These are phyloP conservation scores for Amphichorda felina DNA, from an alignment of 2,329 filamentous ascomycete species.

Conservation along the genomic window DNA sequence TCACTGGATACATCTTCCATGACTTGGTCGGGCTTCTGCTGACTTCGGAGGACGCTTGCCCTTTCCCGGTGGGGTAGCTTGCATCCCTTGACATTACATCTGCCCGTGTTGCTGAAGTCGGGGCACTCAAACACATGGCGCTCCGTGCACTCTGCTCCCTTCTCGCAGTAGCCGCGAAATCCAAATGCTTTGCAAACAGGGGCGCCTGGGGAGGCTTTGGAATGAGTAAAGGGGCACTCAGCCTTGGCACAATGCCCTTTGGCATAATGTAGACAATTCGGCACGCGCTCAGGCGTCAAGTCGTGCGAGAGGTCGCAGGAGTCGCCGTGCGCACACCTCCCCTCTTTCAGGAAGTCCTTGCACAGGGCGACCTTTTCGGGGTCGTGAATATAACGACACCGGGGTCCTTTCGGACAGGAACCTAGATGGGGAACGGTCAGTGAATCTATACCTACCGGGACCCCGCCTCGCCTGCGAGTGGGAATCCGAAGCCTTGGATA, in stretches of 20 bases:
- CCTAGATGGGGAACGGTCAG: constrained; percentile 47
- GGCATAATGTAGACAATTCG: constrained; percentile 81
- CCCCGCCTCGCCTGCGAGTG: no score
- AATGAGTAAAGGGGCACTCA: constrained; percentile 79
- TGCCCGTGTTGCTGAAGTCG: constrained; percentile 83
- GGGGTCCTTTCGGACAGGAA: constrained; percentile 70
- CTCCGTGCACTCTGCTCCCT: constrained; percentile 64
- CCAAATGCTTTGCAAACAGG: constrained; percentile 79
- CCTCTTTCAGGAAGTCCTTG: constrained; percentile 73
- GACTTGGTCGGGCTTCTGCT: constrained; percentile 39
- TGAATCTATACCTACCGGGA: constrained; percentile 9
- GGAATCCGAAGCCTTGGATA: not conserved
- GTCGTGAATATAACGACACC: constrained; percentile 76
- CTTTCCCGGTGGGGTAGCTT: constrained; percentile 79
- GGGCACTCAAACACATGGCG: constrained; percentile 91
- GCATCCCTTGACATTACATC: constrained; percentile 72
- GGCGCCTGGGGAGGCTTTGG: constrained; percentile 63
- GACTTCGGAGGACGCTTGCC: constrained; percentile 66
- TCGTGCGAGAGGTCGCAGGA: constrained; percentile 88
- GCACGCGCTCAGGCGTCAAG: constrained; percentile 68
- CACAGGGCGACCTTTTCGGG: constrained; percentile 79
- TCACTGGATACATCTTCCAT: constrained; percentile 68
- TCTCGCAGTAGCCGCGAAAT: constrained; percentile 77
- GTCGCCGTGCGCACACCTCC: constrained; percentile 64
- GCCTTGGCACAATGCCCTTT: constrained; percentile 82